These are phyloP conservation scores for Claviceps pusilla DNA, from an alignment of 2,329 filamentous ascomycete genomes.

Conservation along the genomic window DNA sequence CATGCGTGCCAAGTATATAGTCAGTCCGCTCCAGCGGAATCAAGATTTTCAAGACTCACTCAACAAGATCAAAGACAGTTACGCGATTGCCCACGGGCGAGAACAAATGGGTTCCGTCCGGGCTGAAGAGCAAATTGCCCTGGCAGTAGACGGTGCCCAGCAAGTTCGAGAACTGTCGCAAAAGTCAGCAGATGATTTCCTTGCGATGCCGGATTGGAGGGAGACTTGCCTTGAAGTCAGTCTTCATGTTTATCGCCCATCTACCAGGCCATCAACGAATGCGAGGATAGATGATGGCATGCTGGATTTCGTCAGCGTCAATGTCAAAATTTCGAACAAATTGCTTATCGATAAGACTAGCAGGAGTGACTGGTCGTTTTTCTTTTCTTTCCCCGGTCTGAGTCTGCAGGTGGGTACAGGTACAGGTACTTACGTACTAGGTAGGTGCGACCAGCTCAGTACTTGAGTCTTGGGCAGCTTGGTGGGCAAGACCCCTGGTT, in stretches of 20 bases:
- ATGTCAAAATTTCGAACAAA: slow-evolving; percentile 17
- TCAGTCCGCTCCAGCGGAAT: no score
- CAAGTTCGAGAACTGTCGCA: slow-evolving; percentile 82
- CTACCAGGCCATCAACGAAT: slow-evolving; percentile 12
- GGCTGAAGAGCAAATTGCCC: slow-evolving; percentile 92
- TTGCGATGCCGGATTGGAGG: no score
- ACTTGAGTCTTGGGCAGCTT: no score
- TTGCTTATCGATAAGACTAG: slow-evolving; percentile 11
- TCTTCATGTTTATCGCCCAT: slow-evolving; percentile 64
- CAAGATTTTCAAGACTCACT: slow-evolving; percentile 39
- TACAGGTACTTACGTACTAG: no score
- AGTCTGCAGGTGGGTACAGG: no score
- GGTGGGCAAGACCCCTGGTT: no score
- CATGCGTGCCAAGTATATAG: no score
- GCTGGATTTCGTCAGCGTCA: slow-evolving; percentile 6
- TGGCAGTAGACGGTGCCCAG: slow-evolving; percentile 96
- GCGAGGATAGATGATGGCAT: slow-evolving; percentile 7
- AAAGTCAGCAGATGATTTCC: neutral
- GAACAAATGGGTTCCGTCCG: slow-evolving; percentile 87
- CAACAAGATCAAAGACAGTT: slow-evolving; percentile 87
- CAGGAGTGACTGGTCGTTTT: no score
- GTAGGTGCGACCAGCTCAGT: no score
- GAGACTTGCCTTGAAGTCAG: slow-evolving; percentile 74
- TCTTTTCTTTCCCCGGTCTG: no score
- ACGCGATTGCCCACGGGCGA: slow-evolving; percentile 95